Conservation (phyloP, 192 early-diverging fungal species). For the Podila verticillata region DNA sequence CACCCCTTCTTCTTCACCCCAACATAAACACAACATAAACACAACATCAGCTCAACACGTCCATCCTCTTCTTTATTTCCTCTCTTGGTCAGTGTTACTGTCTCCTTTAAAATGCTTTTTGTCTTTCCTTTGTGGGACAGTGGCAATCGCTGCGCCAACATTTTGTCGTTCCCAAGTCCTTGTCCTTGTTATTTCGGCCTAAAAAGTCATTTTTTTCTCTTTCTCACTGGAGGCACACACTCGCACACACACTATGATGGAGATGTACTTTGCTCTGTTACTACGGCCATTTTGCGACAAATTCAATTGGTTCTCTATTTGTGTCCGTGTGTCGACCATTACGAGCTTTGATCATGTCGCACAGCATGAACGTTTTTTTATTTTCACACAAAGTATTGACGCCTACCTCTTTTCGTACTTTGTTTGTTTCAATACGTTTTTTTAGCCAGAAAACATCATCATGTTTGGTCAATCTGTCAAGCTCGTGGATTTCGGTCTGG, state of each 20-base stretch:
- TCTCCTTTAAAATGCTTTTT: background rate
- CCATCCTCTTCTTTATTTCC: background rate
- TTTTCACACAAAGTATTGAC: too few species aligned
- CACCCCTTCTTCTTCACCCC: background rate
- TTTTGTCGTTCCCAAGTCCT: background rate
- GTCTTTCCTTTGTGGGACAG: background rate
- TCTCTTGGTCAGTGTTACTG: background rate
- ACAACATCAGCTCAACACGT: background rate
- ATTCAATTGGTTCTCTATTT: too few species aligned
- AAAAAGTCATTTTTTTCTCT: background rate
- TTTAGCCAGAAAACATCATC: slow-evolving; percentile 81
- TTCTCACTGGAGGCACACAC: background rate
- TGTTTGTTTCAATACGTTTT: background rate
- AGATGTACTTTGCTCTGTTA: too few species aligned
- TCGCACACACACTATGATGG: too few species aligned
- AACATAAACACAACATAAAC: background rate
- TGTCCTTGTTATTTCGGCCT: background rate
- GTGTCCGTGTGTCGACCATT: too few species aligned
- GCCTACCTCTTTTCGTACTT: background rate
- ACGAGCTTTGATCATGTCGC: too few species aligned
- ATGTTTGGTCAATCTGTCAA: slow-evolving; percentile 79
- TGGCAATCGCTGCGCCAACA: too few species aligned
- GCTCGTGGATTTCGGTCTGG: slow-evolving; percentile 95
- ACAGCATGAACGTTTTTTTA: too few species aligned
- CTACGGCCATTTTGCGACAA: too few species aligned